A percentile compares a stretch with the other conserved stretches of the same genome.
Evolutionary conservation across 495 filamentous ascomycete species (phyloP).

Genomic region (Hypomontagnella submonticulosa): DNA sequence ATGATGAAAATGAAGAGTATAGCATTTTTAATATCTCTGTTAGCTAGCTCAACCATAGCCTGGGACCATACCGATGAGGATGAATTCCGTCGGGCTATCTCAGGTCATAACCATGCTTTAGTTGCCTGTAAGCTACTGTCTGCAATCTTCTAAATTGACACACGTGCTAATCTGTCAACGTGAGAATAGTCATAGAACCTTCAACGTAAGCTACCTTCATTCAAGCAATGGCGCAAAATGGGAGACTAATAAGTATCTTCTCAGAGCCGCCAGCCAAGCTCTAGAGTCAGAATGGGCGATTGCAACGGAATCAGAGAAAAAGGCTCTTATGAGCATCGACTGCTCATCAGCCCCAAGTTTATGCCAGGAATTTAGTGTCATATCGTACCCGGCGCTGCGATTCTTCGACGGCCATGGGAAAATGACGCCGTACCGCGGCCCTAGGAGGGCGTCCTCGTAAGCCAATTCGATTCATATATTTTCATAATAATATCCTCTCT

Average conservation of each 20-base stretch:
- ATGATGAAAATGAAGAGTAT: slow-evolving; percentile 37
- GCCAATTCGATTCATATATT: slow-evolving; percentile 20
- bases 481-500: not conserved
- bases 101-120: slow-evolving; percentile 49
- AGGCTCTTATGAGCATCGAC: slow-evolving; percentile 54
- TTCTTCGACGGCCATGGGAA: slow-evolving; percentile 52
- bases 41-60: slow-evolving; percentile 30
- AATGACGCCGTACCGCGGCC: slow-evolving; percentile 54
- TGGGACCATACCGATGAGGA: slow-evolving; percentile 53
- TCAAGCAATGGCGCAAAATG: not conserved
- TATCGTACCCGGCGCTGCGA: slow-evolving; percentile 61
- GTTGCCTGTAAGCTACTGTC: slow-evolving; percentile 56
- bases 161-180: not conserved
- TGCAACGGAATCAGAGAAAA: slow-evolving; percentile 42
- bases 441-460: slow-evolving; percentile 52
- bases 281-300: slow-evolving; percentile 55
- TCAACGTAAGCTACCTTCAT: slow-evolving; percentile 42
- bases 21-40: slow-evolving; percentile 27
- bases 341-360: slow-evolving; percentile 52
- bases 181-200: slow-evolving; percentile 41
- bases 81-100: slow-evolving; percentile 46
- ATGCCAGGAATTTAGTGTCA: slow-evolving; percentile 53
- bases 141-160: not conserved
- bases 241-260: slow-evolving; percentile 11
- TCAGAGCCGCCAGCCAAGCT: slow-evolving; percentile 51